Evolutionary conservation across 192 early-diverging fungal species (phyloP).

Genomic region (Pilaira anomala): DNA sequence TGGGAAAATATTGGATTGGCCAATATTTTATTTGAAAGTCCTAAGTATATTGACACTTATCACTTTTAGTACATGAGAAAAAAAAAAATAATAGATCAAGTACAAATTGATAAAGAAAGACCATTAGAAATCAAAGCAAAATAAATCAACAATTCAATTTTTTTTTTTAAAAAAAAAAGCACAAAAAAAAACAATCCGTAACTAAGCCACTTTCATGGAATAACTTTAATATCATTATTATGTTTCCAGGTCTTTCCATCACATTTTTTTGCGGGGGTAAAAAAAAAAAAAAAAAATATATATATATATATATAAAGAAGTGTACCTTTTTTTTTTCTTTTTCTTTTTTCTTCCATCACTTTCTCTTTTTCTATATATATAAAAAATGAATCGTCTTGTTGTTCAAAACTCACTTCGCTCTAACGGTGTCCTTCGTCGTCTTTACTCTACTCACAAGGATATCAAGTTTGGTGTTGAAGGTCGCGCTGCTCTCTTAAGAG

Average conservation of each 20-base stretch:
- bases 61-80: too few relatives aligned
- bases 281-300: neutral
- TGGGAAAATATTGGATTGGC: neutral
- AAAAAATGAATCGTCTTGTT: too few relatives aligned
- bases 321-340: neutral
- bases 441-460: slow-evolving; percentile 92
- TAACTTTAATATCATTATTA: neutral
- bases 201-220: slow-evolving; percentile 16
- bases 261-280: neutral
- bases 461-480: slow-evolving; percentile 94
- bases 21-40: too few relatives aligned
- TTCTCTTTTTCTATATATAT: too few relatives aligned
- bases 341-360: too few relatives aligned
- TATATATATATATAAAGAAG: neutral
- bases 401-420: too few relatives aligned
- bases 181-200: neutral
- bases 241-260: slow-evolving; percentile 6
- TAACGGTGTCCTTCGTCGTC: slow-evolving; percentile 33
- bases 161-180: neutral
- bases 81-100: too few relatives aligned
- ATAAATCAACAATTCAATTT: neutral
- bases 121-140: too few relatives aligned
- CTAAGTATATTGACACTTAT: too few relatives aligned
- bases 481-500: slow-evolving; percentile 83
- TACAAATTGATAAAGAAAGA: too few relatives aligned